Conservation (phyloP, 257 asterid genomes). For the Ballota nigra region DNA sequence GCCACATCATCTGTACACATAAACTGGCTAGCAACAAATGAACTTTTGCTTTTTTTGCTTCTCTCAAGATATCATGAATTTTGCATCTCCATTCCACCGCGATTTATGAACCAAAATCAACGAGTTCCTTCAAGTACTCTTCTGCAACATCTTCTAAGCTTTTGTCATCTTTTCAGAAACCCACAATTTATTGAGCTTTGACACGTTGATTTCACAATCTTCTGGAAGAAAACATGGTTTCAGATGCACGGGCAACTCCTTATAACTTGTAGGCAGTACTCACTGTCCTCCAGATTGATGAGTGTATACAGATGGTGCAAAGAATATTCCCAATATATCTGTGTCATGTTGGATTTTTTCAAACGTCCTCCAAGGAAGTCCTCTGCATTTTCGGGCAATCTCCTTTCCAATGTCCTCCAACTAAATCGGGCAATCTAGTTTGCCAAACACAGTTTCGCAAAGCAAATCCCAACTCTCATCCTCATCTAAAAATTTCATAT, state of each 20-base stretch:
- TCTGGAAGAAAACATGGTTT: background rate
- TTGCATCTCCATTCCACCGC: too few species aligned
- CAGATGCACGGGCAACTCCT: background rate
- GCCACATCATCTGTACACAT: too few species aligned
- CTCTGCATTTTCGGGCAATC: background rate
- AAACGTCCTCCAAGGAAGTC: constrained; percentile 15
- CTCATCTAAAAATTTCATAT: too few species aligned
- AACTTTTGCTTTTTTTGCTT: too few species aligned
- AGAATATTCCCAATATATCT: background rate
- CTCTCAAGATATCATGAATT: too few species aligned
- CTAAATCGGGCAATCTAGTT: background rate
- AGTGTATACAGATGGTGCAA: background rate
- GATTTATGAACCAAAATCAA: too few species aligned
- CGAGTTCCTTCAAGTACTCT: background rate
- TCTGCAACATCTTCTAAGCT: background rate
- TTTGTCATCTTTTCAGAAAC: background rate
- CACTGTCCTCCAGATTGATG: background rate
- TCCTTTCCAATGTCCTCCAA: background rate
- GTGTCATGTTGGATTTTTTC: background rate
- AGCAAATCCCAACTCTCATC: too few species aligned
- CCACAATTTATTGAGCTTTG: background rate
- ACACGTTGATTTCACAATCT: background rate
- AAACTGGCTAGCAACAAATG: too few species aligned
- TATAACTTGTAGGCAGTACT: background rate
- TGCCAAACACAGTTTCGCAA: background rate